Evolutionary conservation across 768 basidiomycete genomes (phyloP), one percentile per base, ranked within the genome.

Genomic region (Russula foetens): DNA sequence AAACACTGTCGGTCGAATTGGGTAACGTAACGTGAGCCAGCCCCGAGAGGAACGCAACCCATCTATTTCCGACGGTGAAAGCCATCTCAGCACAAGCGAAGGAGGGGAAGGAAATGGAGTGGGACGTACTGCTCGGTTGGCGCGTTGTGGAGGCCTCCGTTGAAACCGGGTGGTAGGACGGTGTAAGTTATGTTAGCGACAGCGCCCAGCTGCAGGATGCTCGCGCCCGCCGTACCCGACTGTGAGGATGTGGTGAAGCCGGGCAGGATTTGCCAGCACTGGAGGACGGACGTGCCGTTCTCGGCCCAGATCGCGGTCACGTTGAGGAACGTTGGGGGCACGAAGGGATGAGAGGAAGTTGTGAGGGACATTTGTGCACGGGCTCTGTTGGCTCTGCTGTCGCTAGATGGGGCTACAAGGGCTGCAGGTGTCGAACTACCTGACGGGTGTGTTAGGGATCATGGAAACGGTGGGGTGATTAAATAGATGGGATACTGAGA

Each of bases 121-220:
- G 23, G 33, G 39, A 63, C 69, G 46, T 47, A 70, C 69, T 70
- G 69, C 7, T 74, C 68, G 59, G 80, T 79, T 9, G 80, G 75
- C 1, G 80, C 79, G n/a, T 77, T 80, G 63, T 81, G 79, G 8
- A 80, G 76, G 35, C 82, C 81, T 11, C 78, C 76, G 62, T 81
- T 77, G 19, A 81, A 82, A 21, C 77, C 64, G 0, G 81, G 78
- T 2, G 81, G 69, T 47, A 70, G 26, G 24, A 70, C 64, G 5
- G 69, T 62, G 60, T 65, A 68, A 23, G 63, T 69, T 57, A 62
- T 66, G 65, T 69, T 70, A 28, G 69, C 57, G 41, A 70, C 47
- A 44, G 55, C 50, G 7, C 69, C 68, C 33, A 71, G 54, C 58
- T 67, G 58, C 26, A 71, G 45, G 47, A 59, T 60, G 14, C 60